Base-by-base conservation (phyloP, 139 green algal genomes). In the Coccomyxa sp. region DNA sequence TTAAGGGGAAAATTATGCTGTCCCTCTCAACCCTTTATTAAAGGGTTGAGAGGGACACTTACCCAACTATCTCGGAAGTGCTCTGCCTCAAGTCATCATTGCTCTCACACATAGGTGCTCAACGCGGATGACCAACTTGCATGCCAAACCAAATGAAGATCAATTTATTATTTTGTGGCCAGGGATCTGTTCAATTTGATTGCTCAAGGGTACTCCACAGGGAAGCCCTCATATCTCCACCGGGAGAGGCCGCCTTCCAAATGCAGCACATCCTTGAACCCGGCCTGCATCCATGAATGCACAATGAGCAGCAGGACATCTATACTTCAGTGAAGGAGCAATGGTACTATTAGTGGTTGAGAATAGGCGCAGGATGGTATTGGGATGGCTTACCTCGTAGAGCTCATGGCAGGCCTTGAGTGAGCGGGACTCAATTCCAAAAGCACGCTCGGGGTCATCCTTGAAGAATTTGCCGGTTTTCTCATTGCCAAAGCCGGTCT, bases 391-490 rank as follows among this genome's bases (percentile, higher is more conserved):
- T 17, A 91, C 88, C 82, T 90, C 77, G 45, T 89, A 67, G 25
- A 96, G 82, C 84, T 96, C 92, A 78, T 94, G 94, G 67, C 88
- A 92, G 11, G 91, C 93, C 85, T 97, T 97, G 71, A 97, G 89
- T 21, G 86, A 91, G 67, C 93, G 87, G 13, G 86, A 89, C 87
- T 97, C 93, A 4, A 92, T 80, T 13, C 93, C 93, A 87, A 96
- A 97, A 0, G 80, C 66, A 23, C 93, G 82, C 63, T 97, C 93
- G 18, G 89, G 88, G 84, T 96, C 93, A 28, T 89, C 85, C 71
- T 88, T 87, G 27, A 82, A 84, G 31, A 32, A 32, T 67, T 90
- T 90, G 68, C 89, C 79, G 23, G 38, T 51, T 7, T 51, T 51
- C 38, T 57, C 80, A 67, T 82, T 66, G 79, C 79, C 71, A 9